Evolutionary conservation across 768 basidiomycete genomes (phyloP).

Genomic region (Tulasnella sp.): DNA sequence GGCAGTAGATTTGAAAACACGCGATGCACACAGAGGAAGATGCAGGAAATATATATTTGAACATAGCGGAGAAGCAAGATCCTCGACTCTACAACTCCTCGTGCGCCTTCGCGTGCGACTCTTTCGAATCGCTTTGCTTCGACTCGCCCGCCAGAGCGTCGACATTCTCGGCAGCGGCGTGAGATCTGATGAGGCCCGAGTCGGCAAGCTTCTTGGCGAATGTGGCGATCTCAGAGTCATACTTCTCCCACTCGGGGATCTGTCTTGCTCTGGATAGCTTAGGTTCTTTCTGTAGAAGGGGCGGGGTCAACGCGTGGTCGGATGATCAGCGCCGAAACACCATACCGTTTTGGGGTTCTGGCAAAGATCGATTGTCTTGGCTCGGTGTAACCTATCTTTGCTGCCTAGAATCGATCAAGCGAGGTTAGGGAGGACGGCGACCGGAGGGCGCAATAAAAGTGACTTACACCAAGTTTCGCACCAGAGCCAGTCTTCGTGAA

Average conservation of each 20-base stretch:
- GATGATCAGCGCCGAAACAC: constrained; percentile 33
- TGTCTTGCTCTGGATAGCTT: constrained; percentile 88
- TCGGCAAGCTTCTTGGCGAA: constrained; percentile 71
- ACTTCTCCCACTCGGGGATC: constrained; percentile 97
- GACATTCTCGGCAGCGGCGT: constrained; percentile 54
- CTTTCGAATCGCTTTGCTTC: constrained; percentile 25
- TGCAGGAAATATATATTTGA: background rate
- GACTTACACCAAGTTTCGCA: constrained; percentile 97
- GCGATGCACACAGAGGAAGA: background rate
- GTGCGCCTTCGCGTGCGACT: background rate
- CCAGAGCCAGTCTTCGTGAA: constrained; percentile 95
- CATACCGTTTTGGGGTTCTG: constrained; percentile 89
- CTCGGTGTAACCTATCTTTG: constrained; percentile 73
- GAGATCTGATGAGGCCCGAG: constrained; percentile 63
- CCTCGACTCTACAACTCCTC: background rate
- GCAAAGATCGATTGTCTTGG: constrained; percentile 91
- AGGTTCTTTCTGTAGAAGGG: constrained; percentile 77
- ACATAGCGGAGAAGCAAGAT: background rate
- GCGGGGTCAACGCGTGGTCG: background rate
- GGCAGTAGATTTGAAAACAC: background rate
- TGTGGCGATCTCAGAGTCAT: constrained; percentile 82
- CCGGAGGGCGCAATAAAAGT: background rate
- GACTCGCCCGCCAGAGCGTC: constrained; percentile 56
- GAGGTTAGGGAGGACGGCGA: background rate
- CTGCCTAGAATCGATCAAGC: constrained; percentile 48